A percentile compares a stretch with the other conserved stretches of the same genome.
phyloP scores from a whole-genome alignment of 1,284 basidiomycete genomes.

The Butyriboletus appendiculatus region DNA sequence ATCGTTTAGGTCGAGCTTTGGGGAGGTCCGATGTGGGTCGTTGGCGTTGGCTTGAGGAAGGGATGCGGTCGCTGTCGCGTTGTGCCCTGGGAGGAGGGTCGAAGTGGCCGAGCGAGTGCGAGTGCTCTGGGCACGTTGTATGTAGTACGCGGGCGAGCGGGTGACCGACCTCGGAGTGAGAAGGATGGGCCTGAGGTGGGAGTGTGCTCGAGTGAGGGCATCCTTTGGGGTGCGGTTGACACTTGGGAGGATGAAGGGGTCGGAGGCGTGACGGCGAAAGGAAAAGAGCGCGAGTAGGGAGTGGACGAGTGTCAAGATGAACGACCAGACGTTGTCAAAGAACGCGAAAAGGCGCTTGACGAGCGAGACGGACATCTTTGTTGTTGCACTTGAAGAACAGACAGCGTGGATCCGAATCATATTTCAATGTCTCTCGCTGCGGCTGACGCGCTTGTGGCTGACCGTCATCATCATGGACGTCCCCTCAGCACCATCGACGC shows the following conservation, averaged over 20 bases:
- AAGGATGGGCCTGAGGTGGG: conserved; percentile 24
- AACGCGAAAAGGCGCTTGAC: conserved; percentile 15
- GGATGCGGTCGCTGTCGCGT: neutral
- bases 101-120: conserved; percentile 17
- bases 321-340: conserved; percentile 26
- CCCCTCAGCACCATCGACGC: conserved; percentile 57
- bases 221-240: conserved; percentile 6
- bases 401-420: neutral
- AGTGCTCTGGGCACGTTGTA: conserved; percentile 6
- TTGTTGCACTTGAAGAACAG: neutral
- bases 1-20: conserved; percentile 17
- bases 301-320: conserved; percentile 32
- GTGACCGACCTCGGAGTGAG: conserved; percentile 22
- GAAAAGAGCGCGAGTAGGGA: conserved; percentile 28
- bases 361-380: conserved; percentile 11
- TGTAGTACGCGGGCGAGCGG: neutral
- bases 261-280: conserved; percentile 9
- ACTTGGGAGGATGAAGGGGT: conserved; percentile 14
- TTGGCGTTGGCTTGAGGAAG: neutral
- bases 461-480: conserved; percentile 21
- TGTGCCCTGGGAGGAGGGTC: conserved; percentile 9
- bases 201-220: conserved; percentile 15
- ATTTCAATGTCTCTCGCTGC: conserved; percentile 19
- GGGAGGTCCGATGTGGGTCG: conserved; percentile 21
- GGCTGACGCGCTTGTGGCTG: conserved; percentile 28